A percentile compares a stretch with the other conserved stretches of the same genome.
Conservation (phyloP, 2,329 filamentous ascomycete genomes). For the Scytalidium sp. region DNA sequence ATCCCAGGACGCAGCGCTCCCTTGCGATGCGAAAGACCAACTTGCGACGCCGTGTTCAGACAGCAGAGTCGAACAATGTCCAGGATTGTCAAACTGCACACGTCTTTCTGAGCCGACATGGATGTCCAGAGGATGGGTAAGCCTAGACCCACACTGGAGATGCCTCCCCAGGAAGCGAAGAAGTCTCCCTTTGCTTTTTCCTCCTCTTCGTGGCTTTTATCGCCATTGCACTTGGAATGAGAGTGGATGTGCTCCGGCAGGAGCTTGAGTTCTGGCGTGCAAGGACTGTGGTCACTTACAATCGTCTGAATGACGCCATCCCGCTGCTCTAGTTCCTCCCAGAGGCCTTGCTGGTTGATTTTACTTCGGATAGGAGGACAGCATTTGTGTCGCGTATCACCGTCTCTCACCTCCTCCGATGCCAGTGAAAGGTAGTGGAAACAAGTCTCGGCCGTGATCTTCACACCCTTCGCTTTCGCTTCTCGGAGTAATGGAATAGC, state of each 20-base stretch:
- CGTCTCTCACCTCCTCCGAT: conserved; percentile 62
- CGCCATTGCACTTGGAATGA: conserved; percentile 18
- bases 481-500: conserved; percentile 64
- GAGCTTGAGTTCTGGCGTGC: conserved; percentile 90
- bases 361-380: conserved; percentile 68
- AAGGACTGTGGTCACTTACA: conserved; percentile 94
- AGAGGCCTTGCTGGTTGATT: conserved; percentile 61
- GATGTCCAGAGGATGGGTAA: conserved; percentile 72
- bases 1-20: conserved; percentile 78
- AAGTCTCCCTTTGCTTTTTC: conserved; percentile 69
- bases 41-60: conserved; percentile 81
- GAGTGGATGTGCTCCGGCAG: conserved; percentile 61
- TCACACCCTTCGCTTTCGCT: conserved; percentile 59
- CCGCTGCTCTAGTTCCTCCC: conserved; percentile 70
- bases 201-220: conserved; percentile 26
- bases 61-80: conserved; percentile 86
- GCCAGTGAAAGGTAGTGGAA: conserved; percentile 72
- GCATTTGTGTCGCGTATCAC: conserved; percentile 72
- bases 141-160: conserved; percentile 89
- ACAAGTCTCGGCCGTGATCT: conserved; percentile 74
- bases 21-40: conserved; percentile 78
- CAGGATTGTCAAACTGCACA: conserved; percentile 44
- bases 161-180: conserved; percentile 94
- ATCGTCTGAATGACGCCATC: conserved; percentile 87
- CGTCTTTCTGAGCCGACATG: background rate